Base-by-base conservation (phyloP, 768 basidiomycete genomes). In the Pholiota molesta region DNA sequence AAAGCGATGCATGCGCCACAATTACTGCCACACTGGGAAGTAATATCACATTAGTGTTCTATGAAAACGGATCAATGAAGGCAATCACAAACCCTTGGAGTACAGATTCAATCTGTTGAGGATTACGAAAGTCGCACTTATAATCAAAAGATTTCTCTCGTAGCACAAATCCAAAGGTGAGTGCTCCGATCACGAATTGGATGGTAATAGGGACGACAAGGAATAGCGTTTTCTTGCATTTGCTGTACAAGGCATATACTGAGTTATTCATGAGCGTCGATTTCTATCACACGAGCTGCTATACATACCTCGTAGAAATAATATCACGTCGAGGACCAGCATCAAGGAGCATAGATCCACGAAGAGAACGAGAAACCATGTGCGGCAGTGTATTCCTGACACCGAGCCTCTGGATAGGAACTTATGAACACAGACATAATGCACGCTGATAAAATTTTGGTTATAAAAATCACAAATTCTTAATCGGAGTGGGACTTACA, bases 81-180 rank as follows among this genome's bases (percentile, higher is more conserved):
- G 23, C 13, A 7, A 26, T 49, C 47, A 37, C 45, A 23, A 5
- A 58, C 57, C 57, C 57, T 51, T 58, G 57, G 13, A 58, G 35
- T 2, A 49, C 47, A 2, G 45, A 51, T 37, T 49, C 33, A n/a
- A 58, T 49, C 33, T 58, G 40, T 40, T 58, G 29, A 14, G 57
- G 47, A n/a, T 58, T 58, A 2, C 45, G 45, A 28, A 58, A 58
- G 42, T 58, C 26, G 47, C 57, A 58, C 21, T 49, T 49, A 19
- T 58, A 58, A 47, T 58, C 57, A 33, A 58, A 58, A 5, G 57
- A 44, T 17, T 47, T 58, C 33, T 58, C 45, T n/a, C 45, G 29
- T 11, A 51, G 31, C 2, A 58, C 31, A 39, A 21, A 58, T 11
- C 45, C 31, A 31, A 58, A 58, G 13, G 57, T 51, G 13, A 58